Evolutionary conservation across 2,329 filamentous ascomycete genomes (phyloP), one percentile per base, ranked within the genome.

Genomic region (Raffaelea deltoideospora): DNA sequence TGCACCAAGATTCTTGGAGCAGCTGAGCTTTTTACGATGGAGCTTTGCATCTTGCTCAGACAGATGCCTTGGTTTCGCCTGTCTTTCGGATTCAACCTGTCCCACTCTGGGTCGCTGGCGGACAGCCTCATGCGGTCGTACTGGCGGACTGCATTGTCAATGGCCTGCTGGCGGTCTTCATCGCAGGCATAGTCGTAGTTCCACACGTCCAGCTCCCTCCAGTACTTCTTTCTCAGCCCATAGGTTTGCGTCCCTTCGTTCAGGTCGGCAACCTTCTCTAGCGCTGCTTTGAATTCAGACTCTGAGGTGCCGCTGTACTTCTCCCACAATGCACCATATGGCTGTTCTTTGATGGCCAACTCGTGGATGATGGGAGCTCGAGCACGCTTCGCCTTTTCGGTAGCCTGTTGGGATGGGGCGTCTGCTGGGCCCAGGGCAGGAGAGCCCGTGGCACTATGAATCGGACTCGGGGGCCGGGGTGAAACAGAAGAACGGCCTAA

Each of bases 151-250:
- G 74, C 73, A 45, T 75, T 66, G 54, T 80, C 62, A 50, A 78
- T 67, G 43, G 70, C 65, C 47, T 64, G 56, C 50, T 83, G 61
- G 22, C 74, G 67, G 41, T 73, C 64, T 23, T 67, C 63, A 15
- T 63, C 54, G 27, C 52, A 59, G 31, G 60, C 57, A 48, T 78
- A 79, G 21, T 67, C 57, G 50, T 75, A 76, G 39, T 63, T 67
- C 64, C 69, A 79, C 18, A 76, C 69, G 45, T 79, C 72, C 13
- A 79, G 60, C 44, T 79, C 74, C 52, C 67, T 76, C 65, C 67
- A 79, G 43, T 64, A 70, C 19, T 60, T 55, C 53, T 69, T 72
- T 42, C 66, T 64, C 45, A 78, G 53, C 24, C 58, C 54, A 63
- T 68, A 79, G 44, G 63, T 72, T 41, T 68, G 61, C 5, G 56